These are phyloP conservation scores for Diplodia corticola DNA, from an alignment of 2,329 filamentous ascomycete genomes.

Conservation along the genomic window DNA sequence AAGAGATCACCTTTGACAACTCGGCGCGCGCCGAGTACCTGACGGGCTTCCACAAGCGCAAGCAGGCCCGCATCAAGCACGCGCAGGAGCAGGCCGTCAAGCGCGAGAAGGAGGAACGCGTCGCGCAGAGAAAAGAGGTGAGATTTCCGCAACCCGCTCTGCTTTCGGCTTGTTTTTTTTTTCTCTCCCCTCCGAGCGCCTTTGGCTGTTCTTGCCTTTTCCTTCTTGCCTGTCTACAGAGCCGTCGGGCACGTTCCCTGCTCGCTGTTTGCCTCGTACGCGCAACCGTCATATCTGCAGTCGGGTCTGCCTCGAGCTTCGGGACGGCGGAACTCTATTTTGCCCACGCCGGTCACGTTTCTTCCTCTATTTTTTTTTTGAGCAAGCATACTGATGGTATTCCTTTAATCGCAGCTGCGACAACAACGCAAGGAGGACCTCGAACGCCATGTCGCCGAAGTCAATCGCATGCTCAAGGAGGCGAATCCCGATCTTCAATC, in stretches of 20 bases:
- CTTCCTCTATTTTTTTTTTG: neutral
- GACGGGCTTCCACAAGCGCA: constrained; percentile 96
- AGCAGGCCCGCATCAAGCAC: constrained; percentile 77
- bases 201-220: neutral
- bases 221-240: neutral
- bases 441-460: constrained; percentile 75
- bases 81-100: constrained; percentile 80
- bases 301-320: neutral
- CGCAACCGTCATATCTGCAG: neutral
- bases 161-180: too few species aligned
- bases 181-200: neutral
- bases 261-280: neutral
- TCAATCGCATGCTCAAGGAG: constrained; percentile 69
- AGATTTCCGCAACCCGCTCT: neutral
- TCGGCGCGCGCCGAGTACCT: constrained; percentile 81
- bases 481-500: constrained; percentile 47
- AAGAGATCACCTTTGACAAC: constrained; percentile 84
- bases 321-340: neutral
- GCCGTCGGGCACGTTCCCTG: neutral
- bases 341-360: neutral
- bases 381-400: neutral
- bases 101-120: constrained; percentile 73
- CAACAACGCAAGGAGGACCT: constrained; percentile 81
- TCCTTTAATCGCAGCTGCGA: constrained; percentile 61
- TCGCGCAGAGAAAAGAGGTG: constrained; percentile 75